Base-by-base conservation (phyloP, 2,329 filamentous ascomycete genomes). In the Cladosporium colombiae region DNA sequence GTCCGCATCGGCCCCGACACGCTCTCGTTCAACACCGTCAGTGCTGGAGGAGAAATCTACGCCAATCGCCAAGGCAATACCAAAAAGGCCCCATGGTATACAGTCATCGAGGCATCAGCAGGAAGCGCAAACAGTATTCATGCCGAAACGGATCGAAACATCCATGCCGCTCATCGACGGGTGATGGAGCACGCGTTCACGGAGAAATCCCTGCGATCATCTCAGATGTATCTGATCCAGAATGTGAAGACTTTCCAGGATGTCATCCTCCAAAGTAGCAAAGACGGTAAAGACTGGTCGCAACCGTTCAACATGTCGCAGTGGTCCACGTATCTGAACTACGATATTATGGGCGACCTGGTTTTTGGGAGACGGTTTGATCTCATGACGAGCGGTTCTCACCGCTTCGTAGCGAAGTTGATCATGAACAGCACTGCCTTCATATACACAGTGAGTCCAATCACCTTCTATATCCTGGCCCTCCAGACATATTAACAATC, bases 291-390 rank as follows among this genome's bases (percentile, higher is more conserved):
- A 14, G 31, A 40, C 33, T 73, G 72, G 72, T 71, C 70, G 49
- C 66, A 53, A 4, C 67, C 68, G 23, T 57, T 70, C 50, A 69
- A 73, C 25, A 68, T 73, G 66, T 68, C 70, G 14, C 53, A 62
- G 18, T 71, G 70, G 70, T 70, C 65, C 64, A 72, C 80, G 66
- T 83, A 78, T 74, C 71, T 84, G 44, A 78, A 81, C 13, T 81
- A 84, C 67, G 83, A 85, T 65, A 79, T 85, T 64, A 84, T 85
- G 79, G 81, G 81, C 8, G 81, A 83, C 65, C 70, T 83, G 21
- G 78, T 78, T 25, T 80, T 82, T 69, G 79, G 80, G 2, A 65
- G 68, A 16, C 29, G 55, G 2, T 58, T 58, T 11, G 35, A 35
- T 40, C 29, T 58, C n/a, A 58, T 58, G 55, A 58, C 55, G 13